Base-by-base conservation (phyloP, 2,329 filamentous ascomycete species). In the Diaporthe batatas region DNA sequence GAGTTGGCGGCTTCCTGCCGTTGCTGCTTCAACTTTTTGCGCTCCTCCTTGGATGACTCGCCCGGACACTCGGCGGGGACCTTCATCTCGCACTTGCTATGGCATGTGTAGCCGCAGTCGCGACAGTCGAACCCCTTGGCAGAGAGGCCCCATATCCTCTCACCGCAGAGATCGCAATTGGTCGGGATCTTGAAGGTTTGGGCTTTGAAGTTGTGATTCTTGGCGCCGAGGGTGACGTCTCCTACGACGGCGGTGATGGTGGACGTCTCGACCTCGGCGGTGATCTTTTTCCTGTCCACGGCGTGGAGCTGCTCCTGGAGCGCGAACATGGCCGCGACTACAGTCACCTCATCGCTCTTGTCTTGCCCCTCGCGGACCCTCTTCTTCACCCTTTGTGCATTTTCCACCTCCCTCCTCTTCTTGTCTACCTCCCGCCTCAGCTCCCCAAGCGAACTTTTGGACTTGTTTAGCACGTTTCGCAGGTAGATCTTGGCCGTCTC, bases 181-280 rank as follows among this genome's bases (percentile, higher is more conserved):
- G 96, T 99, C 0, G 97, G 97, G 74, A 99, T 98, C 82, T 98
- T 98, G 88, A 98, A 99, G 0, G 96, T 98, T 80, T 98, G 95
- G n/a, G 94, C 91, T 83, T 97, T 98, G 88, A 99, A 99, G 79
- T 97, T 96, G 85, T 99, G 96, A 79, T 95, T 98, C 81, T 94
- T 94, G 14, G 95, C 95, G 23, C 96, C 96, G 25, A 98, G 86
- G 2, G 95, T 98, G 70, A 99, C 89, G 80, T 99, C 96, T 47
- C 96, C 96, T 3, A 98, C 96, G 0, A 91, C 93, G 12, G 91
- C 87, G n/a, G 94, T 96, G 79, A 99, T 97, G 2, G 95, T 98
- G 1, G 93, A 92, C 11, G 95, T 95, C 83, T 99, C 96, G 21
- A 98, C 93, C 82, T 98, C 96, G 47, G 94, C 94, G 2, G 93